Base-by-base conservation (phyloP, 345 rosid species). In the Luvunga scandens region DNA sequence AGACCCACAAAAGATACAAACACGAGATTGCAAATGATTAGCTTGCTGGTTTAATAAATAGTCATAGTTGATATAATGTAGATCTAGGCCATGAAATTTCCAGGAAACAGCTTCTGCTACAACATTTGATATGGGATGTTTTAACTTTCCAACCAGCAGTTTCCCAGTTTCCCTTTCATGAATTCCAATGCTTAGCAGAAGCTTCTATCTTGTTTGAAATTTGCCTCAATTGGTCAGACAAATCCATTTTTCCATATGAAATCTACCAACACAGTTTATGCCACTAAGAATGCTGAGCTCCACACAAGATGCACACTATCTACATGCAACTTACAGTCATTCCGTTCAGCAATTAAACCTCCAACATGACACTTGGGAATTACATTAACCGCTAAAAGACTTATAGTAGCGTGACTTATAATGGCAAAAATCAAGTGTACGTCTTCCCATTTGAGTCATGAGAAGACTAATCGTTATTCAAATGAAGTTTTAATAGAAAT, bases 1-100 rank as follows among this genome's bases (percentile, higher is more conserved):
- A 9, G 42, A 60, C 27, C 6, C 18, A 34, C 48, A 53, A 73
- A 16, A 30, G 38, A 61, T 5, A 53, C 4, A 53, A 38, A 70
- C 31, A 45, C 9, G n/a, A 75, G 30, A 16, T 75, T 33, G 27
- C 33, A 24, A 2, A 63, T 13, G n/a, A 36, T 36, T 14, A 36
- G 66, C 50, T 13, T 12, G 24, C 62, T n/a, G 31, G 42, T 75
- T 42, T n/a, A 14, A 31, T 21, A 66, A 22, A 12, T 14, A 50
- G 78, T 64, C 39, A 75, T 28, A 71, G 39, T 53, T 24, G n/a
- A 71, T 19, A 5, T 13, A 45, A 56, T 9, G 28, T 31, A 24
- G 50, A 71, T 18, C 31, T 45, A 10, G 53, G 64, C 31, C 50
- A 66, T 42, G 81, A 59, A 83, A 55, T 73, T 84, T 69, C 85